These are phyloP conservation scores for Helotiales sp. DNA, from an alignment of 2,329 filamentous ascomycete species.

Conservation along the genomic window DNA sequence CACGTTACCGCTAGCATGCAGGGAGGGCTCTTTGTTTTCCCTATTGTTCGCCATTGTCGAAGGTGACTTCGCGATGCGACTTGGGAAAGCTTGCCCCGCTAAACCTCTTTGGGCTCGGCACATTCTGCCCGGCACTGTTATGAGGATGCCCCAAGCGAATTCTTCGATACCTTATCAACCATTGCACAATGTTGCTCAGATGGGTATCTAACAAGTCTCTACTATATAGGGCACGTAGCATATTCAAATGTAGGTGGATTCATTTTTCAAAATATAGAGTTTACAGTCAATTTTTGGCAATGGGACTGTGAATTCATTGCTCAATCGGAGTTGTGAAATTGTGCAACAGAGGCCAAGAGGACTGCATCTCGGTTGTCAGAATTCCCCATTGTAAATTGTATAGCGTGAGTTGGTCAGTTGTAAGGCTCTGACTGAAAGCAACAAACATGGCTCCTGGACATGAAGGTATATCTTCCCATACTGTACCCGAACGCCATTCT, in stretches of 20 bases:
- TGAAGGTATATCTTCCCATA: constrained; percentile 19
- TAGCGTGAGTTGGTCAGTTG: background rate
- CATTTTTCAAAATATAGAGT: too few relatives aligned
- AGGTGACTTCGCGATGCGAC: background rate
- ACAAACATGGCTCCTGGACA: background rate
- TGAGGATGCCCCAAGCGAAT: too few relatives aligned
- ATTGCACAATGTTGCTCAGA: too few relatives aligned
- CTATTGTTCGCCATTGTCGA: constrained; percentile 3
- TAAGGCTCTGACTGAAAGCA: background rate
- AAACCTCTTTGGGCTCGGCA: background rate
- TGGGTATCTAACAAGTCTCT: too few relatives aligned
- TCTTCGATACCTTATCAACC: too few relatives aligned
- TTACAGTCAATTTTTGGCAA: too few relatives aligned
- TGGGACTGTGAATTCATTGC: too few relatives aligned
- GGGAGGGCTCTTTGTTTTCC: constrained; percentile 17
- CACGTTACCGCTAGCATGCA: background rate
- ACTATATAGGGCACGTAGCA: too few relatives aligned
- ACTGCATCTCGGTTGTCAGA: background rate
- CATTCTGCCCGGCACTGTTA: constrained; percentile 2
- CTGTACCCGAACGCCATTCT: constrained; percentile 17
- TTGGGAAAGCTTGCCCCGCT: background rate
- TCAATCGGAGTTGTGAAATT: too few relatives aligned
- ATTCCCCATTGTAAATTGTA: background rate
- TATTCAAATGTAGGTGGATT: too few relatives aligned
- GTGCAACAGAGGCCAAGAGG: too few relatives aligned